These are phyloP conservation scores for Durotheca rogersii DNA, from an alignment of 495 filamentous ascomycete species.

Conservation along the genomic window DNA sequence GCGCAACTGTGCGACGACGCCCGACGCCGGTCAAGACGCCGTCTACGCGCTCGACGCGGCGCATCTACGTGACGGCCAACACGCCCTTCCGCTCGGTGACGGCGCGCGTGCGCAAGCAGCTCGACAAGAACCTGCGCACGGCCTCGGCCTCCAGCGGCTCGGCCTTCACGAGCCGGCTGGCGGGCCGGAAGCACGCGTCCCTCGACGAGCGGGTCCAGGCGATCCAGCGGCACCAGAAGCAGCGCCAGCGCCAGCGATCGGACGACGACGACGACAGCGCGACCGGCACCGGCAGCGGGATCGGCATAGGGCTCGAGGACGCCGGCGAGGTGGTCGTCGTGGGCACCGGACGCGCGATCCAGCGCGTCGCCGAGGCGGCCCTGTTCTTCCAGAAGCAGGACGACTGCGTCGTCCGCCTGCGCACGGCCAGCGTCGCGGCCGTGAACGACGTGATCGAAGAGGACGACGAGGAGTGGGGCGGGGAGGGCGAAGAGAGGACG, in stretches of 20 bases:
- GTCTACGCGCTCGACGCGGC: constrained; percentile 37
- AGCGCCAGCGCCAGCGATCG: neutral
- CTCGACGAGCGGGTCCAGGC: constrained; percentile 46
- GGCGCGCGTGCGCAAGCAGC: constrained; percentile 73
- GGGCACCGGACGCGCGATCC: constrained; percentile 77
- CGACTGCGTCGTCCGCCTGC: constrained; percentile 57
- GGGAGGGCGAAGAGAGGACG: constrained; percentile 56
- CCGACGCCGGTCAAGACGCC: constrained; percentile 54
- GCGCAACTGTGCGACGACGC: constrained; percentile 68
- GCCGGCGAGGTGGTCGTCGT: constrained; percentile 68
- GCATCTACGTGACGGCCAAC: constrained; percentile 74
- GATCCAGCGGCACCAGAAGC: constrained; percentile 39
- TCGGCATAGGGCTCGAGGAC: constrained; percentile 28
- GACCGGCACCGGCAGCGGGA: constrained; percentile 5
- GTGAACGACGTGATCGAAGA: constrained; percentile 66
- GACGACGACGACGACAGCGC: neutral
- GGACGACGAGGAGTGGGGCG: constrained; percentile 47
- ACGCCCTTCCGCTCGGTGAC: constrained; percentile 81
- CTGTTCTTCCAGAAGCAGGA: constrained; percentile 61
- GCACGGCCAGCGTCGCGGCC: constrained; percentile 64
- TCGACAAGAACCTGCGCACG: constrained; percentile 64
- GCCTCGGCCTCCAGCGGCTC: constrained; percentile 32
- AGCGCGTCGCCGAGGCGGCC: constrained; percentile 64
- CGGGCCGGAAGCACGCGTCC: constrained; percentile 37
- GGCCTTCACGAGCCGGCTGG: constrained; percentile 41